Base-by-base conservation (phyloP, 2,329 filamentous ascomycete genomes). In the Trichoderma sp. region DNA sequence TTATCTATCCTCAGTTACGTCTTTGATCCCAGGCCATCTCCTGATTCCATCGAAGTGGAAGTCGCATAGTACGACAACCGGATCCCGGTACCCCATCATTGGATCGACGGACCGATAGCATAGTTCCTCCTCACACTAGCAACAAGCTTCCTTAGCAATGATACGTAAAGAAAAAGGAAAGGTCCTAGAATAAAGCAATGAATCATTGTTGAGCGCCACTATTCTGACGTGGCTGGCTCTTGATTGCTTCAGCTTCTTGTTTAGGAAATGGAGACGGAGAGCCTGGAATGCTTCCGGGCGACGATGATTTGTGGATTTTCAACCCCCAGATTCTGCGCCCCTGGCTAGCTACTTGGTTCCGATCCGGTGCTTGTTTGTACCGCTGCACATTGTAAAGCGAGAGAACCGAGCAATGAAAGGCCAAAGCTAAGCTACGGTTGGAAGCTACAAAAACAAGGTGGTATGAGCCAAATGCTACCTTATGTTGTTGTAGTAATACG, bases 91-190 rank as follows among this genome's bases (percentile, higher is more conserved):
- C 21, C 5, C 24, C 29, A 59, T 9, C 8, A 41, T 50, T 29
- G 16, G 62, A 59, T 74, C 50, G 45, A 66, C 71, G 71, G 71
- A 66, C 71, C 45, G 71, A 74, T 66, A 45, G 50, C 31, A 74
- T 31, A 50, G 14, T 16, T n/a, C 3, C 60, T n/a, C 41, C 31
- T 27, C 9, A 1, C 14, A 18, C 59, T 72, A 64, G 18, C 21
- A 7, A 35, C 14, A 8, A 63, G 18, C 31, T n/a, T 21, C 18
- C 41, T 31, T 24, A 21, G 11, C 50, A 35, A 16, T 8, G 63
- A 29, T 41, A 27, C 45, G 9, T 35, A 72, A 33, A n/a, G 21
- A 9, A 29, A n/a, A 72, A 24, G 27, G 2, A 29, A 2, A 53
- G 1, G n/a, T 53, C 59, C 29, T 31, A 2, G n/a, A 27, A 9